Conservation (phyloP, 169 alveolate genomes). For the Eimeria falciformis region DNA sequence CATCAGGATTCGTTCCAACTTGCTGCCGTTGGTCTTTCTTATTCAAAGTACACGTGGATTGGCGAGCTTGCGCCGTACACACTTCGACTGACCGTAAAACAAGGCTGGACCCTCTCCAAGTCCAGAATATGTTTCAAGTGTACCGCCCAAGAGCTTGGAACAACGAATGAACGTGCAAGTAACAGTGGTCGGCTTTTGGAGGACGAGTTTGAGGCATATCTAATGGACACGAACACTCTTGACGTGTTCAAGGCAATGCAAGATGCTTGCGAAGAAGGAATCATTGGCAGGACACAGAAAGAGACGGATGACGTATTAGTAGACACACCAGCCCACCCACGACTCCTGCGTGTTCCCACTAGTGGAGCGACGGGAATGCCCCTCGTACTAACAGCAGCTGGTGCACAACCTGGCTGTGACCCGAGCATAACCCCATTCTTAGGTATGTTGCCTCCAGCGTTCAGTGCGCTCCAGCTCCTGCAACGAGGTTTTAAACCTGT, state of each 20-base stretch:
- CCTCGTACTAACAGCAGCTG: neutral
- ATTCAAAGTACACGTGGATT: conserved; percentile 49
- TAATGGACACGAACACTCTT: neutral
- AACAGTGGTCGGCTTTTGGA: conserved; percentile 35
- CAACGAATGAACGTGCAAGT: conserved; percentile 47
- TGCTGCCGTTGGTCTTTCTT: neutral
- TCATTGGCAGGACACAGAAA: neutral
- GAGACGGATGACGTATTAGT: neutral
- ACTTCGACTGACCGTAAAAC: conserved; percentile 48
- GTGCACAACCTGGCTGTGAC: neutral
- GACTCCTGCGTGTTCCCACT: conserved; percentile 65
- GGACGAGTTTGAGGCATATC: conserved; percentile 58
- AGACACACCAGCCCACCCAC: conserved; percentile 7
- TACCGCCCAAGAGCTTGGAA: conserved; percentile 50
- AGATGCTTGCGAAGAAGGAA: neutral
- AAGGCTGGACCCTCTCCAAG: conserved; percentile 41
- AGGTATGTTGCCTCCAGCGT: neutral
- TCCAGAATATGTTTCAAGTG: conserved; percentile 57
- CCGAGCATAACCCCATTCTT: neutral
- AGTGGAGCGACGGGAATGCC: conserved; percentile 49
- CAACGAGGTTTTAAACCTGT: no score
- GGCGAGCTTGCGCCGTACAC: conserved; percentile 71
- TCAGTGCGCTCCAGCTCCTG: no score
- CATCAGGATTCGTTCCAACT: conserved; percentile 59
- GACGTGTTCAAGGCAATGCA: neutral